Conservation (phyloP, 805 yeast species). For the Saccharomycopsis fibuligera region DNA sequence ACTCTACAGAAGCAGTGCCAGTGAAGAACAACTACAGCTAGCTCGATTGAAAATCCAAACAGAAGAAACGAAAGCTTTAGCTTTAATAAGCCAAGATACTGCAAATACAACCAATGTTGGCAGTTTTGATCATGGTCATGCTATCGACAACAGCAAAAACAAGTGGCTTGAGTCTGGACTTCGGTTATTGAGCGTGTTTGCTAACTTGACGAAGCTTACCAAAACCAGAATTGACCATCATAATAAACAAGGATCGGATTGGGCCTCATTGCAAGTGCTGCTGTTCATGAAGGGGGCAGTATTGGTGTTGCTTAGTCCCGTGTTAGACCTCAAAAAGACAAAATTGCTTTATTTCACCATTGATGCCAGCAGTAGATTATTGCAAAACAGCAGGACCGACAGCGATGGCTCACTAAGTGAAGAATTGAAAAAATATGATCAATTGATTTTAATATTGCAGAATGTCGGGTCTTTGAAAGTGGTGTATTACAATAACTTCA, state of each 20-base stretch:
- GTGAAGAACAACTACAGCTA: not conserved
- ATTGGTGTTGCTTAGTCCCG: conserved; percentile 1
- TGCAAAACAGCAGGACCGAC: too few species aligned
- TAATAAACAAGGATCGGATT: too few species aligned
- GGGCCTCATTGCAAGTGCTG: too few species aligned
- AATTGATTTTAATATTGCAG: not conserved
- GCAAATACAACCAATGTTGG: not conserved
- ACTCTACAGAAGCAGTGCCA: too few species aligned
- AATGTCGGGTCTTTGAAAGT: not conserved
- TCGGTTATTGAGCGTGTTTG: not conserved
- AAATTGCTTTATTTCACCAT: not conserved
- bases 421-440: not conserved
- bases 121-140: not conserved
- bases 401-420: not conserved
- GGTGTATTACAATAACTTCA: not conserved
- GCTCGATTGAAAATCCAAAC: not conserved
- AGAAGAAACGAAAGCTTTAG: not conserved
- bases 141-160: not conserved
- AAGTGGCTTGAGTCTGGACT: not conserved
- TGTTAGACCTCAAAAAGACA: conserved; percentile 2
- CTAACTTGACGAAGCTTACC: too few species aligned
- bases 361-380: not conserved
- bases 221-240: too few species aligned
- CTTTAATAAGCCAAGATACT: not conserved
- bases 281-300: not conserved